phyloP scores from a whole-genome alignment of 176 grass and related monocot genomes.

The Triticum monococcum region DNA sequence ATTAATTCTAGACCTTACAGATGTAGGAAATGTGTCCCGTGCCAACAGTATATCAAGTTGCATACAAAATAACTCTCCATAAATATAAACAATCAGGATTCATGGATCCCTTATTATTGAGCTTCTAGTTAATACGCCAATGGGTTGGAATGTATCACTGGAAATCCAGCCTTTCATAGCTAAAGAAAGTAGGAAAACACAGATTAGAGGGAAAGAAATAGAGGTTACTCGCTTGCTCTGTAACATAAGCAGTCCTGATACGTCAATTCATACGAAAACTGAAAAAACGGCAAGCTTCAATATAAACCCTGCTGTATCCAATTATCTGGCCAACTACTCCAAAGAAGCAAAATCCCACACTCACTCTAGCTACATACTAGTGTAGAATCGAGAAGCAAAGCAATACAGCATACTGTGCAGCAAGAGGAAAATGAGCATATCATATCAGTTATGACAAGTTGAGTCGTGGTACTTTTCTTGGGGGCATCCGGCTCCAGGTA shows the following conservation, averaged over 20 bases:
- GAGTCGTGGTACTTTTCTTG: constrained; percentile 41
- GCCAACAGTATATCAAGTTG: background rate
- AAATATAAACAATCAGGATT: background rate
- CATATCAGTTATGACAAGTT: background rate
- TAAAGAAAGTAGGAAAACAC: background rate
- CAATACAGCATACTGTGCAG: background rate
- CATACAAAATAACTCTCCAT: background rate
- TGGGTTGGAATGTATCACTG: background rate
- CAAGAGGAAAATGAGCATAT: background rate
- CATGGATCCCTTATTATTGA: background rate
- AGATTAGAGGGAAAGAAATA: background rate
- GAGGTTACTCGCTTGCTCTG: background rate
- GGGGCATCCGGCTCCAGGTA: constrained; percentile 40
- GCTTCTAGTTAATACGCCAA: background rate
- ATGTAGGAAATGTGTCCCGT: background rate
- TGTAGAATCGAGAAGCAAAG: constrained; percentile 4
- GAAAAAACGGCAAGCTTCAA: background rate
- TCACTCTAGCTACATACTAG: background rate
- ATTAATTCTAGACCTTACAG: background rate
- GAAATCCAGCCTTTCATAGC: background rate
- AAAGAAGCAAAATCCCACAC: constrained; percentile 5
- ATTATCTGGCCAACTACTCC: background rate
- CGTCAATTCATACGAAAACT: background rate
- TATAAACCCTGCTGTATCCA: background rate
- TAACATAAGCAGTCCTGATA: background rate